Evolutionary conservation across 73 alveolate species (phyloP).

Genomic region (Tetrahymena borealis): DNA sequence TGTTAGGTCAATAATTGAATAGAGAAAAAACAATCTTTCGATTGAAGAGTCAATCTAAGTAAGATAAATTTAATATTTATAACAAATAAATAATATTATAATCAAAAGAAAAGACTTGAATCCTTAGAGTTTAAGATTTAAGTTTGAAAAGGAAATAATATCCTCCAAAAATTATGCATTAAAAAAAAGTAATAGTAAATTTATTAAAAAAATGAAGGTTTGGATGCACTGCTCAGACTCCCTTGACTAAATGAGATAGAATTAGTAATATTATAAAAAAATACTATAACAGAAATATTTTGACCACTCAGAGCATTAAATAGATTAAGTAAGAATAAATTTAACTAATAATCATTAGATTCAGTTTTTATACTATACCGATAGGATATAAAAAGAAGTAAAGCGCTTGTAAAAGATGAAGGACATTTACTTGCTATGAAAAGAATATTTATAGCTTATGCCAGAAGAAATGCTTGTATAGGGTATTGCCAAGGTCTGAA

Average conservation of each 20-base stretch:
- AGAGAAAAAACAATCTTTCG: neutral
- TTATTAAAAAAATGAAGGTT: neutral
- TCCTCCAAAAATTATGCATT: too few relatives aligned
- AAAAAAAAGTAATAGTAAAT: too few relatives aligned
- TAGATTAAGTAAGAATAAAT: neutral
- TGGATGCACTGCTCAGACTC: neutral
- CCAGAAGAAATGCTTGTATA: constrained; percentile 18
- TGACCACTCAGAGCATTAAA: neutral
- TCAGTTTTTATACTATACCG: neutral
- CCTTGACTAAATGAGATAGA: neutral
- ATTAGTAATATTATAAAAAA: neutral
- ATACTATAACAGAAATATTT: neutral
- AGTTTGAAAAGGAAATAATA: too few relatives aligned
- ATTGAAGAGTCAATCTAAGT: neutral
- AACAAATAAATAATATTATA: too few relatives aligned
- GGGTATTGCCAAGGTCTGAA: constrained; percentile 46
- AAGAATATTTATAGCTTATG: constrained; percentile 25
- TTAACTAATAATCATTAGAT: neutral
- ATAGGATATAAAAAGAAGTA: neutral
- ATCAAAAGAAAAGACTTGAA: too few relatives aligned
- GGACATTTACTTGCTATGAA: neutral
- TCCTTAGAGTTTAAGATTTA: too few relatives aligned
- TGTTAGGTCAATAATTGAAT: neutral
- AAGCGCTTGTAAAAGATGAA: neutral
- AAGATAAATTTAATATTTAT: neutral